Evolutionary conservation across 345 rosid species (phyloP).

Genomic region (Eucalyptus regnans): DNA sequence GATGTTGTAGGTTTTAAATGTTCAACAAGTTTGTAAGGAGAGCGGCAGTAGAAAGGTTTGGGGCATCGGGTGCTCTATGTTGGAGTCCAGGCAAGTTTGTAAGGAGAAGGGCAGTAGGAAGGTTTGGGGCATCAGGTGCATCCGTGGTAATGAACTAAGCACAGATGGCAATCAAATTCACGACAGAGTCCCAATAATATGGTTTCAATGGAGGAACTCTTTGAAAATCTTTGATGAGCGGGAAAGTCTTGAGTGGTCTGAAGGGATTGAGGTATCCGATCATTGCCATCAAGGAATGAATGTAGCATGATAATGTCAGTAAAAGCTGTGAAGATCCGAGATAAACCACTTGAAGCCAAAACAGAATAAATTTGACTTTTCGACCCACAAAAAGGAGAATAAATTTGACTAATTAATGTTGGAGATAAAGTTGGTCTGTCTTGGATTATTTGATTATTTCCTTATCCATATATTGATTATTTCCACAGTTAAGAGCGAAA

Average conservation of each 20-base stretch:
- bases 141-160: no score
- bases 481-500: no score
- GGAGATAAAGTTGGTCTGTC: not conserved
- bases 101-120: no score
- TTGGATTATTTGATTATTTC: not conserved
- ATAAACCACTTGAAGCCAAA: not conserved
- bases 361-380: no score
- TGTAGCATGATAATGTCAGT: not conserved
- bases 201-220: not conserved
- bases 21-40: no score
- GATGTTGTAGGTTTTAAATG: no score
- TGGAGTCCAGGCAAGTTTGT: no score
- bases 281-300: not conserved
- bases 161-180: no score
- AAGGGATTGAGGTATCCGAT: not conserved
- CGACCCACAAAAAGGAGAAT: accelerated
- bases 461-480: not conserved
- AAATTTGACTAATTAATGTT: not conserved
- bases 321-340: not conserved
- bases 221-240: not conserved
- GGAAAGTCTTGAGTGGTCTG: not conserved
- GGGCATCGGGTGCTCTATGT: no score
- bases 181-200: not conserved
- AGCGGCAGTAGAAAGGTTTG: no score
- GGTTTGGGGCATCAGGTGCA: no score